A percentile compares a stretch with the other conserved stretches of the same genome.
Conservation (phyloP, 352 stramenopile genomes). For the Aphanomyces invadans region DNA sequence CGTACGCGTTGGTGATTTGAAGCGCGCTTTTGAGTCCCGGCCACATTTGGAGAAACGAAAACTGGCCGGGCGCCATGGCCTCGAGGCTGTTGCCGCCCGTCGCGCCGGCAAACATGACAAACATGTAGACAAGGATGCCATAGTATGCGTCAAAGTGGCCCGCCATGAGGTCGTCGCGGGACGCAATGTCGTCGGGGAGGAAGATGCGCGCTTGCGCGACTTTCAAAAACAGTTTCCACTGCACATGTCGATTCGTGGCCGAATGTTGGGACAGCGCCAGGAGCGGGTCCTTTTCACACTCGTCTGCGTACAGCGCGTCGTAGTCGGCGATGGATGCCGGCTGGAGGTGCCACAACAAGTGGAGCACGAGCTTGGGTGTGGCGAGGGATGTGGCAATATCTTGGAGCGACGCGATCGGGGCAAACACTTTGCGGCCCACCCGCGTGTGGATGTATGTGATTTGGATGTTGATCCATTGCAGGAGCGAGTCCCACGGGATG, state of each 20-base stretch:
- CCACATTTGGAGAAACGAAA: slow-evolving; percentile 2
- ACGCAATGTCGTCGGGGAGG: slow-evolving; percentile 56
- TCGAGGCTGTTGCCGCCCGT: background rate
- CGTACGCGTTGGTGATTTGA: background rate
- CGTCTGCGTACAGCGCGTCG: slow-evolving; percentile 38
- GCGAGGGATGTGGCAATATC: slow-evolving; percentile 46
- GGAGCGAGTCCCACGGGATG: slow-evolving; percentile 7
- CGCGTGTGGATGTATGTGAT: slow-evolving; percentile 8
- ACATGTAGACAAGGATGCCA: slow-evolving; percentile 15
- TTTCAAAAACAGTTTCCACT: slow-evolving; percentile 70
- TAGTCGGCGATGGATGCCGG: slow-evolving; percentile 45
- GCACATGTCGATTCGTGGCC: slow-evolving; percentile 16
- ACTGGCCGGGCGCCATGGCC: background rate
- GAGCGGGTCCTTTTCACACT: slow-evolving; percentile 27
- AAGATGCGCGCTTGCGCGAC: slow-evolving; percentile 41
- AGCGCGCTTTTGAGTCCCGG: background rate
- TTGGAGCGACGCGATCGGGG: slow-evolving; percentile 46
- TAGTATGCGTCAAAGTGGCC: slow-evolving; percentile 75
- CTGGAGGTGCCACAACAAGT: slow-evolving; percentile 59
- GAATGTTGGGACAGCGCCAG: background rate
- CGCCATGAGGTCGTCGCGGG: slow-evolving; percentile 52
- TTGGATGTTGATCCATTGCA: slow-evolving; percentile 10
- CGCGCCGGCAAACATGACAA: background rate
- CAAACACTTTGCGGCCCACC: background rate
- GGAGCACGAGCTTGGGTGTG: slow-evolving; percentile 58